Evolutionary conservation across 2,329 filamentous ascomycete species (phyloP).

Genomic region (Epichloe bromicola): DNA sequence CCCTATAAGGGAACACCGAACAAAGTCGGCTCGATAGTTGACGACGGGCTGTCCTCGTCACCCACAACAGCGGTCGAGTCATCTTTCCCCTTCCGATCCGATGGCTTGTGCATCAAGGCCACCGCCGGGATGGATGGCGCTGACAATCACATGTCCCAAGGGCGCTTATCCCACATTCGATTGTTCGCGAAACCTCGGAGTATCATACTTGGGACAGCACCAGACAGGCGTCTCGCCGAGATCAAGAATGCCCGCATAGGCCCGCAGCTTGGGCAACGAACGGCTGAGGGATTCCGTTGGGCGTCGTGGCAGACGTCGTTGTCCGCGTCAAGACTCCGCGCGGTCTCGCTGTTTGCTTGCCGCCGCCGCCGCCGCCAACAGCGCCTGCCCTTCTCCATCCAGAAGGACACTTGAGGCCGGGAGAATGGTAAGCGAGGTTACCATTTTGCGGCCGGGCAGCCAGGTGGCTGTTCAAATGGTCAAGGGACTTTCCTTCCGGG

Average conservation of each 20-base stretch:
- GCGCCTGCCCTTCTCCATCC: slow-evolving; percentile 13
- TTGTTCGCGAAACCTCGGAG: neutral
- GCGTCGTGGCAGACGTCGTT: too few species aligned
- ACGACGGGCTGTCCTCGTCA: neutral
- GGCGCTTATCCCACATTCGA: neutral
- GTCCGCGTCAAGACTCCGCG: too few species aligned
- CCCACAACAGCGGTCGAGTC: neutral
- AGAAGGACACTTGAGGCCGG: slow-evolving; percentile 12
- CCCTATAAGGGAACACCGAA: too few species aligned
- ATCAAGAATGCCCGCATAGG: too few species aligned
- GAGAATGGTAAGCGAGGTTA: slow-evolving; percentile 12
- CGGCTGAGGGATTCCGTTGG: too few species aligned
- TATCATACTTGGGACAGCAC: neutral
- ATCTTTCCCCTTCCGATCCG: slow-evolving; percentile 5
- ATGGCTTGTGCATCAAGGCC: slow-evolving; percentile 8
- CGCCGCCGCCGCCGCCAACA: too few species aligned
- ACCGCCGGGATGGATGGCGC: slow-evolving; percentile 2
- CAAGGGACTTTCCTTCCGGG: slow-evolving; percentile 10
- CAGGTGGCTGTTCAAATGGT: too few species aligned
- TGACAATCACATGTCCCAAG: neutral
- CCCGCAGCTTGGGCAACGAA: too few species aligned
- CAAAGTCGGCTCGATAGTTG: too few species aligned
- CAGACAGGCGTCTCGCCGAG: too few species aligned
- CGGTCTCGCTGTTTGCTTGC: too few species aligned
- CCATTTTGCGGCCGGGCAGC: slow-evolving; percentile 3